phyloP scores from a whole-genome alignment of 2,329 filamentous ascomycete genomes.

The Aaosphaeria arxii region DNA sequence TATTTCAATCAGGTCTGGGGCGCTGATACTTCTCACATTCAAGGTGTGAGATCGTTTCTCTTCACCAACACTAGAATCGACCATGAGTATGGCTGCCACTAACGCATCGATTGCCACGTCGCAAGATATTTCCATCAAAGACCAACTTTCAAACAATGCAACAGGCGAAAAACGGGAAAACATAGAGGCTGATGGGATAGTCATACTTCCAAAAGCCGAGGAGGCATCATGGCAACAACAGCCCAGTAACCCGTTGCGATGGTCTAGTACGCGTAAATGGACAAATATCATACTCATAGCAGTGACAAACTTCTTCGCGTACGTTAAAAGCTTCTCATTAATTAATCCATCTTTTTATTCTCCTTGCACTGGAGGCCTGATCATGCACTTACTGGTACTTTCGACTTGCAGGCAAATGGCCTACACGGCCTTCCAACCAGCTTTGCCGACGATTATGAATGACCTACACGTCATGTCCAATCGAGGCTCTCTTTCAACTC shows the following conservation, averaged over 20 bases:
- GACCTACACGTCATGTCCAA: background rate
- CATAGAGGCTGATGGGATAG: background rate
- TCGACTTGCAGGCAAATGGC: background rate
- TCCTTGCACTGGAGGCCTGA: background rate
- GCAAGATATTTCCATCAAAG: background rate
- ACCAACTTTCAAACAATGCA: background rate
- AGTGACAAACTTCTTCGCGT: slow-evolving; percentile 1
- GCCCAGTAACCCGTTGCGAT: background rate
- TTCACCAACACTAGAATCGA: no score
- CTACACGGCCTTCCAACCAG: slow-evolving; percentile 1
- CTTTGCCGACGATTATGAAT: background rate
- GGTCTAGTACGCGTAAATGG: background rate
- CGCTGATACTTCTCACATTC: no score
- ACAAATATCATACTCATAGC: background rate
- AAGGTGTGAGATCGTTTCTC: no score
- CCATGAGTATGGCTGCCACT: background rate
- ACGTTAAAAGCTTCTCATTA: background rate
- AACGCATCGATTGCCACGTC: background rate
- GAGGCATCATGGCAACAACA: background rate
- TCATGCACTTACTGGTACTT: background rate
- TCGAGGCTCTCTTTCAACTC: slow-evolving; percentile 26
- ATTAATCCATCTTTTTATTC: no score
- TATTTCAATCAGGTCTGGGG: no score
- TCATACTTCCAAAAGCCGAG: background rate
- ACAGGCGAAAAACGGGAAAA: background rate